Base-by-base conservation (phyloP, 495 filamentous ascomycete genomes). In the Parachaetomium inaequale region DNA sequence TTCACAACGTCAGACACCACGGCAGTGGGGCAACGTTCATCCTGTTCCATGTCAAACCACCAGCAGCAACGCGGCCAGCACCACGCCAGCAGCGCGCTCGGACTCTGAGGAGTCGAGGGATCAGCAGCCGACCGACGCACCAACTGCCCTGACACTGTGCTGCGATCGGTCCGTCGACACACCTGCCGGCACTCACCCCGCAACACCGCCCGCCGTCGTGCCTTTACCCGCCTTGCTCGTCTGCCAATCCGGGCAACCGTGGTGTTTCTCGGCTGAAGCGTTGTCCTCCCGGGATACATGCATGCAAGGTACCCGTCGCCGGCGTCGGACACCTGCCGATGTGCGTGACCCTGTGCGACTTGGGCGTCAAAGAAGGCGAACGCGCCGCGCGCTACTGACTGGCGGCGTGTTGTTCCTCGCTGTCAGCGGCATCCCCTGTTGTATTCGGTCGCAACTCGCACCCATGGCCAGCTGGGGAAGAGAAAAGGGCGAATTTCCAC, bases 231-330 rank as follows among this genome's bases (percentile, higher is more conserved):
- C 50, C 50, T 54, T 60, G 58, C 26, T 21, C 36, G 10, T 43
- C 34, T 43, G 17, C 58, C 47, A 53, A 40, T 55, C 42, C 21
- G 21, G 32, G 43, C 45, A 50, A 14, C 15, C 43, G 31, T 31
- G 57, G 32, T 17, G 23, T 52, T 34, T 53, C 58, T 53, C 49
- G 58, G 47, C 58, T 60, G 58, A 53, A 53, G 58, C 47, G 25
- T 43, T 32, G 66, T 63, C 36, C 55, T 31, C 55, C 55, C 64
- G 58, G 58, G 66, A 12, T 26, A 49, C 42, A 63, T 63, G 62
- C 42, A 63, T 63, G 62, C 62, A 63, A 59, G 56, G 62, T 60
- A 60, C 56, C 56, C 49, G 50, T 23, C 40, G 31, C 29, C 40
- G 42, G 36, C 26, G 49, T 55, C 56, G 50, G 63, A 55, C 55